A percentile compares a stretch with the other conserved stretches of the same genome.
These are phyloP conservation scores for Penicillium verhagenii DNA, from an alignment of 495 filamentous ascomycete species.

Conservation along the genomic window DNA sequence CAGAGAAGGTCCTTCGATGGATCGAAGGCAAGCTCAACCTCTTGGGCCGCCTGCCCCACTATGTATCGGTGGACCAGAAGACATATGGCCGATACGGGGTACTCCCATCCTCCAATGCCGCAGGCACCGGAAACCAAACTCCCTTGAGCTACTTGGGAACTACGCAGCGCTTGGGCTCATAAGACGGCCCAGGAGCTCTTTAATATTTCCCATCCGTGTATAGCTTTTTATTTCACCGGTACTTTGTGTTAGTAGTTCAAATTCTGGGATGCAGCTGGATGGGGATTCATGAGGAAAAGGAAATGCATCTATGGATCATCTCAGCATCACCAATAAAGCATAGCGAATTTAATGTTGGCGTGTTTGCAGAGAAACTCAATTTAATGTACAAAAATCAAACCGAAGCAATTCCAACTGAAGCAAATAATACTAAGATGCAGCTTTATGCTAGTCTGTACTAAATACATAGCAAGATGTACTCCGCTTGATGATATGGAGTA, in stretches of 20 bases:
- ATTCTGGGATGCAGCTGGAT: background rate
- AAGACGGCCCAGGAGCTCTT: constrained; percentile 1
- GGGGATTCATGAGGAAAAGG: background rate
- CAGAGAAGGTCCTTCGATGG: constrained; percentile 76
- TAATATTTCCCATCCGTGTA: constrained; percentile 34
- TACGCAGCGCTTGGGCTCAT: constrained; percentile 66
- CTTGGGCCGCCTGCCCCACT: constrained; percentile 77
- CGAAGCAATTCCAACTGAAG: too few relatives aligned
- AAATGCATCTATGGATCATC: background rate
- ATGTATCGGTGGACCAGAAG: constrained; percentile 91
- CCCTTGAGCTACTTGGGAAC: constrained; percentile 58
- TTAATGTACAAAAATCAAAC: too few relatives aligned
- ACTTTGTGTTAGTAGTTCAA: background rate
- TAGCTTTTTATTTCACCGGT: constrained; percentile 14
- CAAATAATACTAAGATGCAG: too few relatives aligned
- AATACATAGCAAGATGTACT: background rate
- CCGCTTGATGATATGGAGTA: constrained; percentile 5
- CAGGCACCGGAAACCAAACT: constrained; percentile 41
- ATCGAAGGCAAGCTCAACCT: constrained; percentile 84
- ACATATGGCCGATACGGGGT: constrained; percentile 95
- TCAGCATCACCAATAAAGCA: constrained; percentile 2
- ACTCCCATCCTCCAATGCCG: constrained; percentile 58
- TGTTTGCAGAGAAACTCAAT: background rate
- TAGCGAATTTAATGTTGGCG: background rate
- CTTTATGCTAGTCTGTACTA: too few relatives aligned